Evolutionary conservation across 352 stramenopile species (phyloP), one percentile per base, ranked within the genome.

Genomic region (Vaucheria bursata): DNA sequence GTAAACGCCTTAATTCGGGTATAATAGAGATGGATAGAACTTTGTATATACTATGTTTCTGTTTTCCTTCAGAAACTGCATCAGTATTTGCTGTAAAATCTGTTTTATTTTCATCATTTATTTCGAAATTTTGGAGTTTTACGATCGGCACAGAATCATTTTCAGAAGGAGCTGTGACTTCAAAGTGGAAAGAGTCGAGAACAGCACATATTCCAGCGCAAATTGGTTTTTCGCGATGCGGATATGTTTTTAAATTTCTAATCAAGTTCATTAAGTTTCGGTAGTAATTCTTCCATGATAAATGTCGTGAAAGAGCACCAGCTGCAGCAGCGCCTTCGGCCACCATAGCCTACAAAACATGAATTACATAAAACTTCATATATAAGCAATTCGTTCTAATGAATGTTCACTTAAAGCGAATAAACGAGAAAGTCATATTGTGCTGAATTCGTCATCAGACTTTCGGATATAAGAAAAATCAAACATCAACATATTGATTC

Each of bases 201-300:
- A 97, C 91, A 1, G 90, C 81, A 80, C 95, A 98, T 70, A 98
- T 89, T 1, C 93, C 88, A 7, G 87, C 79, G 39, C 95, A 92
- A 80, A 96, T 93, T 71, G 90, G 85, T 29, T 75, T 88, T 83
- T 99, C 95, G 81, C 95, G 92, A 66, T 97, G 91, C 0, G 77
- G 68, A 25, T 31, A 36, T 8, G 0, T 31, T 33, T 77, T 59
- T 38, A 97, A 92, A 37, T 90, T 92, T 83, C 93, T 94, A 0
- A 98, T 86, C 77, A 97, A 84, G 2, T 91, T 90, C 68, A 93
- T 90, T 38, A 98, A 82, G 45, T 95, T 85, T 50, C 87, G 89
- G 29, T 96, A 89, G 77, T 98, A 99, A 82, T 98, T 95, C 49
- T 91, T 97, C 94, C 94, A 99, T 29, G 91, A 87, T 25, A 99